Evolutionary conservation across 2,329 filamentous ascomycete genomes (phyloP).

Genomic region (Pseudocercospora crystallina): DNA sequence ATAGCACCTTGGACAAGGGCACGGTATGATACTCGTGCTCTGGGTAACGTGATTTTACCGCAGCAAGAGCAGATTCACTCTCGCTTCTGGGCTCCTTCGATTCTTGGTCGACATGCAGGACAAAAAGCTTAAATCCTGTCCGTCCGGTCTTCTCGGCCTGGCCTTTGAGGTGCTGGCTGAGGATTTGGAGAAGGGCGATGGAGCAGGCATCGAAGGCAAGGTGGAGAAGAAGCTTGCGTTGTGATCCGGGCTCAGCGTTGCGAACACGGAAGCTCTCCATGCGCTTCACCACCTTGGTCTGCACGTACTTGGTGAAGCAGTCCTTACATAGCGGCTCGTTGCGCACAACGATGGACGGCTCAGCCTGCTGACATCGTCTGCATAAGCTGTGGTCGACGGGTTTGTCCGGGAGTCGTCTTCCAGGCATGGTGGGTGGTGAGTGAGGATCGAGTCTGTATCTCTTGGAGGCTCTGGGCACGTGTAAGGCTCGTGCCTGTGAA

Average conservation of each 20-base stretch:
- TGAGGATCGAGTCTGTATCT: too few species aligned
- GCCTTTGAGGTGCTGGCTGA: conserved; percentile 67
- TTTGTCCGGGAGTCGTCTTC: conserved; percentile 17
- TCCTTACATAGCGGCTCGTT: conserved; percentile 61
- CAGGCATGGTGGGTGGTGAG: conserved; percentile 26
- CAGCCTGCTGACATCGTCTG: conserved; percentile 55
- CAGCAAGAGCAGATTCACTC: conserved; percentile 25
- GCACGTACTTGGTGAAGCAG: conserved; percentile 78
- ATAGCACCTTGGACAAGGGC: conserved; percentile 14
- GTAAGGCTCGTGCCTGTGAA: too few species aligned
- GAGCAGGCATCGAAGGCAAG: conserved; percentile 84
- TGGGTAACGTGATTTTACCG: conserved; percentile 62
- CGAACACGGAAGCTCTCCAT: conserved; percentile 63
- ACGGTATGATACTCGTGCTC: conserved; percentile 46
- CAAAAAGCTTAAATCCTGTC: conserved; percentile 65
- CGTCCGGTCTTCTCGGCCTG: conserved; percentile 65
- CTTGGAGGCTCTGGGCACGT: too few species aligned
- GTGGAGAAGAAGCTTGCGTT: conserved; percentile 67
- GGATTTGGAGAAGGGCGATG: conserved; percentile 70
- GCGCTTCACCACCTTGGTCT: conserved; percentile 77
- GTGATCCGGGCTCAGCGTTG: conserved; percentile 44
- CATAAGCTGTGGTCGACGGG: conserved; percentile 43
- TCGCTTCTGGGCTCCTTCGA: conserved; percentile 41
- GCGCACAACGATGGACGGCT: conserved; percentile 56
- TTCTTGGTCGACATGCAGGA: conserved; percentile 48